A percentile compares a stretch with the other conserved stretches of the same genome.
Evolutionary conservation across 345 rosid species (phyloP).

Genomic region (Ceriops tagal): DNA sequence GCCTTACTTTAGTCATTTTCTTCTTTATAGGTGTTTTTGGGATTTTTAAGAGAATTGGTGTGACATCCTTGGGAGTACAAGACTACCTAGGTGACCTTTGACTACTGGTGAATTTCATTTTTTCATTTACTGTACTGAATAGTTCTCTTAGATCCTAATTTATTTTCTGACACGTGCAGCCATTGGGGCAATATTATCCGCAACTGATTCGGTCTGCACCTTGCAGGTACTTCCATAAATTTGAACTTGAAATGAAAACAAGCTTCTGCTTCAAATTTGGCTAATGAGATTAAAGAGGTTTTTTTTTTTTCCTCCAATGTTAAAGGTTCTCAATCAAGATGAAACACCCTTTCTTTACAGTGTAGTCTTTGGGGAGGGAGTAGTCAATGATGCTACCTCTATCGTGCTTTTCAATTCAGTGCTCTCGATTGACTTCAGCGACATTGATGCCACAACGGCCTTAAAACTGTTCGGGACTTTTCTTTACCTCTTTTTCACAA

Average conservation of each 20-base stretch:
- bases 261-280: not conserved
- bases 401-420: slow-evolving; percentile 69
- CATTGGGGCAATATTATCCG: slow-evolving; percentile 66
- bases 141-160: slow-evolving; percentile 5
- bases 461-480: slow-evolving; percentile 51
- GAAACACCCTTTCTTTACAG: slow-evolving; percentile 79
- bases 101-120: not conserved
- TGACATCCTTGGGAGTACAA: slow-evolving; percentile 34
- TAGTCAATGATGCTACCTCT: slow-evolving; percentile 77
- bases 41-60: slow-evolving; percentile 42
- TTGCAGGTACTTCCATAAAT: slow-evolving; percentile 45
- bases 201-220: slow-evolving; percentile 78
- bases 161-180: slow-evolving; percentile 37
- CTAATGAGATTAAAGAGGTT: not conserved
- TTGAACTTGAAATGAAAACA: not conserved
- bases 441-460: slow-evolving; percentile 31
- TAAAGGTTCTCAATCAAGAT: slow-evolving; percentile 71
- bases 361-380: slow-evolving; percentile 72
- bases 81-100: slow-evolving; percentile 45
- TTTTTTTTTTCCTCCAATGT: slow-evolving; percentile 5
- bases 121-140: not conserved
- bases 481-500: slow-evolving; percentile 62
- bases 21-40: slow-evolving; percentile 38
- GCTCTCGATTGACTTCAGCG: slow-evolving; percentile 41
- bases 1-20: not conserved